These are phyloP conservation scores for Entomortierella beljakovae DNA, from an alignment of 192 early-diverging fungal genomes.

Conservation along the genomic window DNA sequence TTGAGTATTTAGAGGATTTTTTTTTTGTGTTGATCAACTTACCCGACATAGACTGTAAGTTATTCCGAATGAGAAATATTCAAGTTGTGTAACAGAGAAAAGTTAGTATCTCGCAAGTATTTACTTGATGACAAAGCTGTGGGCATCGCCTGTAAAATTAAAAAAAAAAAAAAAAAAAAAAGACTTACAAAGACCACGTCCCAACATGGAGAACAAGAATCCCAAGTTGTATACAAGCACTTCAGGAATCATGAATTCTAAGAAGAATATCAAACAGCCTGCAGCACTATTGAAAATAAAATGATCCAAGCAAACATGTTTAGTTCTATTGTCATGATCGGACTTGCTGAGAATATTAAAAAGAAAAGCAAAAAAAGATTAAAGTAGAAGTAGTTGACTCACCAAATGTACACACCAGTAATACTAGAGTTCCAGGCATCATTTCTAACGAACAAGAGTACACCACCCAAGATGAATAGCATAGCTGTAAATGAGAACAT, in stretches of 20 bases:
- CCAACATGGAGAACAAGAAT: conserved; percentile 40
- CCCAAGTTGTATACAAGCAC: conserved; percentile 36
- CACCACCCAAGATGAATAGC: conserved; percentile 29
- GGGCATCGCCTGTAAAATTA: background rate
- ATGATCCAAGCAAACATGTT: background rate
- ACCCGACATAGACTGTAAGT: conserved; percentile 24
- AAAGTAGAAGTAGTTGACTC: background rate
- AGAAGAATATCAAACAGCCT: conserved; percentile 26
- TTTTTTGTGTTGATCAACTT: background rate
- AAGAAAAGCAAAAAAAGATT: background rate
- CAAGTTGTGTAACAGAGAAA: background rate
- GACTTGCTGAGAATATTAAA: too few species aligned
- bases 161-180: too few species aligned
- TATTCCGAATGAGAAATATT: background rate
- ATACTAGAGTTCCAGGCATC: conserved; percentile 43
- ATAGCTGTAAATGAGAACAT: conserved; percentile 2
- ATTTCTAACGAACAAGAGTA: conserved; percentile 26
- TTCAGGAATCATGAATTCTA: conserved; percentile 38
- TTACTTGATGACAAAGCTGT: background rate
- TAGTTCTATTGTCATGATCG: too few species aligned
- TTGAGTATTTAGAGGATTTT: background rate
- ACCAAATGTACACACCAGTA: conserved; percentile 23
- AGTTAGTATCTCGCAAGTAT: background rate
- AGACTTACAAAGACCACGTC: conserved; percentile 38
- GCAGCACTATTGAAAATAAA: conserved; percentile 4